Conservation (phyloP, 1,139 yeast species). For the Taphrina sp. region DNA sequence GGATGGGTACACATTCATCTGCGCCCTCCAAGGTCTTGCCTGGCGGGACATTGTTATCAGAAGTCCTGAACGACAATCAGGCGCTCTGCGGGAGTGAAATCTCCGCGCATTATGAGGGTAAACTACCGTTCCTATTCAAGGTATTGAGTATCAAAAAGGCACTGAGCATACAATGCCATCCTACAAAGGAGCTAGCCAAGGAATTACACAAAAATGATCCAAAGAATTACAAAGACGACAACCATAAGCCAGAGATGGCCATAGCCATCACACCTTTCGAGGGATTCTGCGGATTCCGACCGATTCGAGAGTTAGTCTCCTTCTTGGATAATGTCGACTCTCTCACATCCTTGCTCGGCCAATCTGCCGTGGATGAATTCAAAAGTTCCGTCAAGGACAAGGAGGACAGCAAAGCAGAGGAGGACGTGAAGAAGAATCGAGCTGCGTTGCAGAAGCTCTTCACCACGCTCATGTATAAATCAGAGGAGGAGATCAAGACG, state of each 20-base stretch:
- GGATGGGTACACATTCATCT: conserved; percentile 99
- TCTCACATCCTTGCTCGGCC: conserved; percentile 66
- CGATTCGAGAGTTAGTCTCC: conserved; percentile 68
- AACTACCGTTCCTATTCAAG: conserved; percentile 88
- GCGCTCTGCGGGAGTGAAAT: conserved; percentile 59
- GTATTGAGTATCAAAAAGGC: conserved; percentile 91
- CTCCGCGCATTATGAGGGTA: conserved; percentile 42
- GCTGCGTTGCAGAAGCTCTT: conserved; percentile 27
- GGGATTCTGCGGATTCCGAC: conserved; percentile 98
- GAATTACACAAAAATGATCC: conserved; percentile 80
- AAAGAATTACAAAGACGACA: conserved; percentile 91
- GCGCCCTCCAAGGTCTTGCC: conserved; percentile 73
- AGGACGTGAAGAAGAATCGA: conserved; percentile 9
- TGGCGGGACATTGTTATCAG: conserved; percentile 59
- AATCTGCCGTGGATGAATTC: conserved; percentile 43
- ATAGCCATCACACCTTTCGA: conserved; percentile 93
- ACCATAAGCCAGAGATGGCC: conserved; percentile 99
- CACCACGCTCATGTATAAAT: conserved; percentile 23
- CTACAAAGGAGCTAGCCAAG: conserved; percentile 81
- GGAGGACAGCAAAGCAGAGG: conserved; percentile 32
- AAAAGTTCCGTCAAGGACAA: conserved; percentile 10
- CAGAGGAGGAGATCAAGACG: conserved; percentile 2
- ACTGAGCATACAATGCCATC: conserved; percentile 94
- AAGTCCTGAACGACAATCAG: conserved; percentile 63
- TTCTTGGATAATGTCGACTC: conserved; percentile 74